These are phyloP conservation scores for Colletotrichum chrysophilum DNA, from an alignment of 2,329 filamentous ascomycete species.

Conservation along the genomic window DNA sequence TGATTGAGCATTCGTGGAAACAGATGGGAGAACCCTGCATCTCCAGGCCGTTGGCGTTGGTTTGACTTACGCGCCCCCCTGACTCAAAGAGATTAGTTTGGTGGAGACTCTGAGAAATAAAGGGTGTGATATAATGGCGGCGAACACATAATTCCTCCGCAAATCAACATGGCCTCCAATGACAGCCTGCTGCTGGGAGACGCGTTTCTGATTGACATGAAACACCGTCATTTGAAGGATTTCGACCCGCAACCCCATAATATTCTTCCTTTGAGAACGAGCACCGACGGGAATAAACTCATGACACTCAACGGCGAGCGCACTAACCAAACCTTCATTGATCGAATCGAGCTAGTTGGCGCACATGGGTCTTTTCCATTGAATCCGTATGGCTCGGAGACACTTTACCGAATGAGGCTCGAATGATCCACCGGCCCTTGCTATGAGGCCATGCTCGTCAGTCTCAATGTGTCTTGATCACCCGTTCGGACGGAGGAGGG, in stretches of 20 bases:
- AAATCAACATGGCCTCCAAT: background rate
- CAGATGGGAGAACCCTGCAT: background rate
- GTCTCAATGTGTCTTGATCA: background rate
- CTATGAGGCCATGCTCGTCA: constrained; percentile 1
- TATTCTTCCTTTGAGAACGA: background rate
- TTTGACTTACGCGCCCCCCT: background rate
- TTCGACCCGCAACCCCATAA: background rate
- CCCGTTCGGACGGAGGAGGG: constrained; percentile 9
- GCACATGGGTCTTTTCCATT: background rate
- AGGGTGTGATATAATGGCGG: background rate
- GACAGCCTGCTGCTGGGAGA: background rate
- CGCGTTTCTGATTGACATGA: background rate
- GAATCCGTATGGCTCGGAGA: background rate
- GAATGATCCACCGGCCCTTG: background rate
- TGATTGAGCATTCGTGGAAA: constrained; percentile 3
- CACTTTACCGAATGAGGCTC: background rate
- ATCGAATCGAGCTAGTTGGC: background rate
- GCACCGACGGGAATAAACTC: background rate
- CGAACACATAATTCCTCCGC: background rate
- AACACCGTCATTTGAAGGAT: background rate
- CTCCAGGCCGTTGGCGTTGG: background rate
- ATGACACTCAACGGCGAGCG: background rate
- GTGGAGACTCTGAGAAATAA: background rate
- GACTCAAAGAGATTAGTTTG: constrained; percentile 5
- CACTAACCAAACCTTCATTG: background rate